Evolutionary conservation across 192 early-diverging fungal genomes (phyloP), one percentile per base, ranked within the genome.

Genomic region (Backusella australiensis): DNA sequence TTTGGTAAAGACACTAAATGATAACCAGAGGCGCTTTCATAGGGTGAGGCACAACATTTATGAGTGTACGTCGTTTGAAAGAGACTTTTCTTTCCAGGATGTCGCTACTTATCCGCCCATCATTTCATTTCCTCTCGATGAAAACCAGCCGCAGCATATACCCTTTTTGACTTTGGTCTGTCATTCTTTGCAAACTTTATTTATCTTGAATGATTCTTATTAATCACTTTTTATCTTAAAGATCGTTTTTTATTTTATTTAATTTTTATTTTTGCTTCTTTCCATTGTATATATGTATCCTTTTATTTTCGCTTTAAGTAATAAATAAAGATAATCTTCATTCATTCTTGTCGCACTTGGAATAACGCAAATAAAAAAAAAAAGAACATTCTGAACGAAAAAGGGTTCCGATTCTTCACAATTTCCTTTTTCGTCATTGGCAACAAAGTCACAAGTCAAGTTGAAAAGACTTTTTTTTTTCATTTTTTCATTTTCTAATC

Each of bases 381-480:
- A 26, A 59, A 23, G 23, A 21, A 59, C 52, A 56, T 56, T 56
- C 6, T 21, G 3, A 19, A 26, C 8, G 6, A 21, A 53, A 53
- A 53, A 21, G 7, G 6, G 5, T 8, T 23, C 0, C n/a, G 7
- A 29, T 63, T 63, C 56, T 9, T 26, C 12, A 14, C 8, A 29
- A 63, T 63, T 63, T 63, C 56, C 56, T 63, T 63, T 63, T 63
- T 63, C 4, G 56, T 29, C 8, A 63, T 63, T 23, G 56, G 2
- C 46, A 49, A 49, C 46, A 49, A 29, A 63, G 56, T 63, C 56
- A 63, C 56, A 63, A 63, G 21, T 9, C 42, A 44, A 44, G 15
- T 17, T n/a, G 9, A 63, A 63, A 63, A 63, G 56, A 63, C 56
- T 63, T 63, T 63, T 63, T 63, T 56, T 56, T 56, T 56, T 56